Conservation (phyloP, 2,329 filamentous ascomycete species). For the Pestalotiopsis fici region DNA sequence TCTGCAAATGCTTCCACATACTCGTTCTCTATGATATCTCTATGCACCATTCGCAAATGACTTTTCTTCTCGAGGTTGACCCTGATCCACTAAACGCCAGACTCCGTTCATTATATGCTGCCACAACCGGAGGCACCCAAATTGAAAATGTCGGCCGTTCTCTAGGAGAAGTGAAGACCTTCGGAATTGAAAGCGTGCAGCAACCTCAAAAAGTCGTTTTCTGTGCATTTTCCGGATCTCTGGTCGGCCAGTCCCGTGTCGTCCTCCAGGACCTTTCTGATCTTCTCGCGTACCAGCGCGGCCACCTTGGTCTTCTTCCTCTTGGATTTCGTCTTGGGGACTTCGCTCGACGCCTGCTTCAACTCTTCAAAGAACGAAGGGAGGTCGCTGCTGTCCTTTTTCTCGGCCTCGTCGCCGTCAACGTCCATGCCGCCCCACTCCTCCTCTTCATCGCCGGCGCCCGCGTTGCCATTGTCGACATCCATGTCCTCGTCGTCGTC, state of each 20-base stretch:
- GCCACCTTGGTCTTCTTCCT: constrained; percentile 80
- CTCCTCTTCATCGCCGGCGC: constrained; percentile 39
- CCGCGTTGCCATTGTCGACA: constrained; percentile 39
- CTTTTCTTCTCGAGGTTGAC: not conserved
- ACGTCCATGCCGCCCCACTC: constrained; percentile 52
- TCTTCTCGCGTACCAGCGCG: constrained; percentile 82
- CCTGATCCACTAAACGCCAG: not conserved
- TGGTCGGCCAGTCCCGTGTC: constrained; percentile 80
- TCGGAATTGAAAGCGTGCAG: constrained; percentile 85
- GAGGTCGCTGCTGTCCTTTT: constrained; percentile 63
- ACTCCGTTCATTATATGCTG: not conserved
- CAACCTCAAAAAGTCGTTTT: constrained; percentile 86
- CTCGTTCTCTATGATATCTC: not conserved
- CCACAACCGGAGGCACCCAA: not conserved
- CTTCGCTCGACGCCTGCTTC: constrained; percentile 38
- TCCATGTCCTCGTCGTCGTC: constrained; percentile 37
- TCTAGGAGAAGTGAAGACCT: constrained; percentile 84
- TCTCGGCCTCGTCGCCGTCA: constrained; percentile 42
- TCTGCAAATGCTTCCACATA: not conserved
- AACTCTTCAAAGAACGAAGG: constrained; percentile 81
- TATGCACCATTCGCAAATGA: not conserved
- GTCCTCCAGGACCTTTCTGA: constrained; percentile 79
- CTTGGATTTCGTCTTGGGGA: constrained; percentile 63
- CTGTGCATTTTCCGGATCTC: constrained; percentile 83
- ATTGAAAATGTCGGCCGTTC: not conserved